Evolutionary conservation across 139 green algal genomes (phyloP), one percentile per base, ranked within the genome.

Genomic region (Chlorella sorokiniana): DNA sequence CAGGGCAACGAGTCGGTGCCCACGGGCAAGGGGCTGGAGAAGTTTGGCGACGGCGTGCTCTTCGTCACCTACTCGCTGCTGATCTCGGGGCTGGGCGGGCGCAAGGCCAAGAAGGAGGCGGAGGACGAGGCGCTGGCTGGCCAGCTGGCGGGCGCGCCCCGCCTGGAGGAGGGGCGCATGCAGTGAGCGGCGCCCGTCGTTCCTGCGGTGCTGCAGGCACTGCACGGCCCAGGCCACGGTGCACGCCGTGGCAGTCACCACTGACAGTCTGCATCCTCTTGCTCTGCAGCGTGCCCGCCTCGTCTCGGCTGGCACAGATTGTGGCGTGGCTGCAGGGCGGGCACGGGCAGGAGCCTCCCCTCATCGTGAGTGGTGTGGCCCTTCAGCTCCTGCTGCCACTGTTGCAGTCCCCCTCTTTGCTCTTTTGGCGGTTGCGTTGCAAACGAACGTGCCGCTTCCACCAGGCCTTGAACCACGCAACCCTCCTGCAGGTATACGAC

Each of bases 41-140:
- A 88, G 42, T 52, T 83, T 56, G 85, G 80, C 33, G 73, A 83
- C 22, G 93, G 91, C 14, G 92, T 95, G 16, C 69, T 96, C 22
- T 97, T 97, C 81, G 76, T 95, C 22, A 95, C 92, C 35, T 95
- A 93, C 85, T 61, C 68, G 14, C 81, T 85, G 41, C 76, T 85
- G 40, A 71, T 81, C 40, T 72, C 56, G 3, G 75, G 75, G 22
- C 59, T 81, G 41, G 42, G 59, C 16, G n/a, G 37, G 40, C 31
- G 69, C 69, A 65, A 72, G 75, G 40, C 38, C 0, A 37, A 61
- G 41, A 9, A 23, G 25, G 41, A 59, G 11, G 40, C 23, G 1
- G 4, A 16, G 29, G 68, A 40, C 8, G 75, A 81, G 1, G 74
- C 6, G 5, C n/a, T 35, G 27, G 75, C 35, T 25, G 56, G 51